These are phyloP conservation scores for Pseudonitzschia multistriata DNA, from an alignment of 108 stramenopile genomes.

Conservation along the genomic window DNA sequence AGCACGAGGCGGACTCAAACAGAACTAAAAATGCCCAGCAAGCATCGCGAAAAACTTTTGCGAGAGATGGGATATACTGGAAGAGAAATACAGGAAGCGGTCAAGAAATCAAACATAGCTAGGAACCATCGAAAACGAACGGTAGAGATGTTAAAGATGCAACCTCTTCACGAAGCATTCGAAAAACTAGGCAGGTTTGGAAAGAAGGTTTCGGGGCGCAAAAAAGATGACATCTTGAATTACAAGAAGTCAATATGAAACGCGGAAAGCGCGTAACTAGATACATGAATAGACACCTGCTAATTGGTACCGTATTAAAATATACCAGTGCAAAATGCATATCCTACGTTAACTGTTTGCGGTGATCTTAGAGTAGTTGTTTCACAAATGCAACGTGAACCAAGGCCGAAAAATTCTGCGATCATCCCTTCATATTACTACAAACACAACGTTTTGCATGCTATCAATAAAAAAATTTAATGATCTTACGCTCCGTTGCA, in stretches of 20 bases:
- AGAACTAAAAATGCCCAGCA: slow-evolving; percentile 30
- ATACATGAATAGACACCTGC: not conserved
- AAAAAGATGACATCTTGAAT: not conserved
- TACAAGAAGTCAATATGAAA: too few species aligned
- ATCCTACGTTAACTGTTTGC: too few species aligned
- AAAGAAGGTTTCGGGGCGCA: not conserved
- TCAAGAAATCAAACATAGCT: slow-evolving; percentile 27
- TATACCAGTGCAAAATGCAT: too few species aligned
- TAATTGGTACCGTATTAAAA: too few species aligned
- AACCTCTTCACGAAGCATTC: slow-evolving; percentile 17
- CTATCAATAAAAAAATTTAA: too few species aligned
- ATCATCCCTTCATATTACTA: too few species aligned
- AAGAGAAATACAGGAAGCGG: slow-evolving; percentile 18
- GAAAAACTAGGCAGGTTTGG: slow-evolving; percentile 17
- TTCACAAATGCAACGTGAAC: too few species aligned
- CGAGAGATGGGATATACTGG: slow-evolving; percentile 14
- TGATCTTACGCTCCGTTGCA: too few species aligned
- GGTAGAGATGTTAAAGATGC: slow-evolving; percentile 20
- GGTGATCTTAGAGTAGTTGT: too few species aligned
- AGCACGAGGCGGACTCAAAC: slow-evolving; percentile 15
- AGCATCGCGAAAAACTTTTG: slow-evolving; percentile 20
- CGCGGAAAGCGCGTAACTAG: too few species aligned
- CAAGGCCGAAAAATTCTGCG: too few species aligned
- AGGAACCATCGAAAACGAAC: slow-evolving; percentile 26
- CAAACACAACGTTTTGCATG: too few species aligned